Percentiles rank a stretch among this genome's conserved stretches.
Conservation (phyloP, 2,329 filamentous ascomycete species). For the Monilinia fructicola region DNA sequence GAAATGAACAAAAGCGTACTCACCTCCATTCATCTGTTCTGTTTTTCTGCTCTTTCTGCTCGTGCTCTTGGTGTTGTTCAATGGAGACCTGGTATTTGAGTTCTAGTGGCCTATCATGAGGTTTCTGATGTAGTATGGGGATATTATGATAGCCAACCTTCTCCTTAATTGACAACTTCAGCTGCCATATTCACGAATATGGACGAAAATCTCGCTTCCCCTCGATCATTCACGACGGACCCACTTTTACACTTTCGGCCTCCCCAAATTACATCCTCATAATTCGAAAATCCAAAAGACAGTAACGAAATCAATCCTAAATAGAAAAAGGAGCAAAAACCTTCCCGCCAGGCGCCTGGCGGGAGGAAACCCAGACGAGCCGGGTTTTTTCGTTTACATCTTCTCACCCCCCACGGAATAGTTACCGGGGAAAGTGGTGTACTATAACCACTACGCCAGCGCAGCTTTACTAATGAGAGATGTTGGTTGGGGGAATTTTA, state of each 20-base stretch:
- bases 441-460: background rate
- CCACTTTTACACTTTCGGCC: background rate
- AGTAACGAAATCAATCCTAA: background rate
- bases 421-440: background rate
- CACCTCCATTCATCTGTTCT: background rate
- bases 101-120: too few species aligned
- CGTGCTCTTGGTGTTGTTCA: background rate
- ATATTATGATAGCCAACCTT: background rate
- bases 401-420: background rate
- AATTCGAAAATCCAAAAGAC: background rate
- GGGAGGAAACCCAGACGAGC: background rate
- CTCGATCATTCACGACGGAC: background rate
- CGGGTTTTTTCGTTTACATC: background rate
- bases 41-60: background rate
- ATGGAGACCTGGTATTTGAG: background rate
- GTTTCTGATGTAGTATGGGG: background rate
- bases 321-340: background rate
- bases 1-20: constrained; percentile 14
- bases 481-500: background rate
- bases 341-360: background rate
- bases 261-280: background rate
- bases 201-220: background rate
- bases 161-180: background rate
- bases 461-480: constrained; percentile 2
- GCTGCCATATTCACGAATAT: background rate